Evolutionary conservation across 495 filamentous ascomycete genomes (phyloP), one percentile per base, ranked within the genome.

Genomic region (Diplogelasinospora grovesii): DNA sequence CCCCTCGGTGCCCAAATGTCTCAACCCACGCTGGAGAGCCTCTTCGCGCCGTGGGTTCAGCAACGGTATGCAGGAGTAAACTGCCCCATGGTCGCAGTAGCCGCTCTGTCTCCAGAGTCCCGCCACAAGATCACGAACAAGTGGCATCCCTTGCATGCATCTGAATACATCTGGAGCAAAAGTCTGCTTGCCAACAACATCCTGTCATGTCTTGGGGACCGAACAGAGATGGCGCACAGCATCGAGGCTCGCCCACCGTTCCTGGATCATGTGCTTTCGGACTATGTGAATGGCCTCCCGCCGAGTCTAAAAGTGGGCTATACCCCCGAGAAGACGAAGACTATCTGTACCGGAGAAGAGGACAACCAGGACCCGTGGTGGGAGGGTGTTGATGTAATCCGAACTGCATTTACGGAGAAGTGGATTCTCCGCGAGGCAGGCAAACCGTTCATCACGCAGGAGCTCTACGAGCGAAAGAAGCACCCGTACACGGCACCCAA

Each of bases 81-180:
- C 22, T 51, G 45, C 6, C 31, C 30, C 25, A 31, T 39, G 11
- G 50, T 48, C 25, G 38, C 53, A 8, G 50, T 48, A 11, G 24
- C 49, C 3, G 39, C 40, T 22, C 32, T 45, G 5, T 5, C 39
- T 4, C 21, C 39, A 11, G 46, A 48, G 13, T 46, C 30, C 7
- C 29, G 53, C 5, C 33, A 48, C 8, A 48, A 53, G 2, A 70
- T 73, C n/a, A n/a, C 8, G 5, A 40, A 46, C 1, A 56, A 52
- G 21, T 75, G 71, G 72, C 74, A 76, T 45, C 64, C 70, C 2
- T 48, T 76, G n/a, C 65, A 76, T 47, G 44, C 69, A 1, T 48
- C 71, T 0, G 38, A 60, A 34, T 75, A 74, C 41, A 37, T 70
- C 7, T 74, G 59, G 56, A 51, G 23, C 11, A 71, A 64, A 33